Evolutionary conservation across 495 filamentous ascomycete species (phyloP), one percentile per base, ranked within the genome.

Genomic region (Penicillium argentinense): DNA sequence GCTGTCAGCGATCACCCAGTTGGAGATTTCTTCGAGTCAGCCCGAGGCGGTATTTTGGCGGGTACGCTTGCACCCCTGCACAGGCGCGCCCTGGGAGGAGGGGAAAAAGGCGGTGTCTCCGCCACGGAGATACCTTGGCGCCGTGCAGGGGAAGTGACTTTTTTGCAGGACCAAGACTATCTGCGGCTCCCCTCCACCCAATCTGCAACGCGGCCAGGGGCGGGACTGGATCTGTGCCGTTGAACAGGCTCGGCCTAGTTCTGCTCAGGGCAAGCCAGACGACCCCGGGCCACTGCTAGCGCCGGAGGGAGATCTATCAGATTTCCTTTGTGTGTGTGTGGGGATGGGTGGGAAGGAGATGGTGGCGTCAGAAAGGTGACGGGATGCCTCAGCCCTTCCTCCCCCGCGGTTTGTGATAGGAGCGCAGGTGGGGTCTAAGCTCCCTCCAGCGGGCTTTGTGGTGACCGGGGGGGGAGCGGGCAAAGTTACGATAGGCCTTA

Each of bases 41-140:
- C n/a, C 22, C 22, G 18, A 21, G 33, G 21, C n/a, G 17, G 33
- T n/a, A n/a, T n/a, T n/a, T n/a, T 36, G 9, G 17, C 9, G 33
- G 21, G 17, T 6, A 18, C n/a, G 9, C 16, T 36, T n/a, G n/a
- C n/a, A 25, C 17, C 17, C 12, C 36, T 16, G 36, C 17, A 16
- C 7, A 30, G 23, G 6, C 30, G 22, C 14, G 8, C 29, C 14
- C 30, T 41, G 47, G 41, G 21, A 45, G 41, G 53, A 49, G 44
- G 45, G 47, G 33, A 9, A 61, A 63, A 63, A 42, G 36, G 60
- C 60, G 60, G 60, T 63, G 60, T 58, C 57, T 56, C 34, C 45
- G 42, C 46, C 53, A 51, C 38, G 41, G 39, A 42, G 37, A 42
- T 26, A 24, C 25, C 60, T 61, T 63, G 60, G 57, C 60, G 41